A percentile compares a stretch with the other conserved stretches of the same genome.
Conservation (phyloP, 768 basidiomycete genomes). For the Lentinula sp. region DNA sequence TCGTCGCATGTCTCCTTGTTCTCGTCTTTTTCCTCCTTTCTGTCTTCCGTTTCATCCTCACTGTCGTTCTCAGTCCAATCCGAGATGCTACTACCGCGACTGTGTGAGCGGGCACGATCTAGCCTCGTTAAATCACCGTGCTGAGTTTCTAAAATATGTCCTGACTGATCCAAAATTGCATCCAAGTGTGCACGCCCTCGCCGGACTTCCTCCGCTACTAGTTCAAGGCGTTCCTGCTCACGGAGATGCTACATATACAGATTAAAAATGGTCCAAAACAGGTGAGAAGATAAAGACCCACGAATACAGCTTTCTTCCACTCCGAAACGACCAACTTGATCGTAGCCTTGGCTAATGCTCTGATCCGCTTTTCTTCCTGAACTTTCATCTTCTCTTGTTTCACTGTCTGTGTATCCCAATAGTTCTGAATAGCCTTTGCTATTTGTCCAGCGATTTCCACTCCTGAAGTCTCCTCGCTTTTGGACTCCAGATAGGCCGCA, state of each 20-base stretch:
- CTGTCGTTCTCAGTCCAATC: constrained; percentile 26
- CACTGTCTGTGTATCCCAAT: constrained; percentile 68
- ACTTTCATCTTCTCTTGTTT: constrained; percentile 53
- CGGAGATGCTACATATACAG: constrained; percentile 54
- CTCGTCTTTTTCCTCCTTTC: constrained; percentile 5
- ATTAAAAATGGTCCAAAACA: not conserved
- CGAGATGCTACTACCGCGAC: constrained; percentile 51
- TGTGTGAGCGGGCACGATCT: constrained; percentile 40
- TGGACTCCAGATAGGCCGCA: constrained; percentile 18
- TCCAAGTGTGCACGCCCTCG: constrained; percentile 84
- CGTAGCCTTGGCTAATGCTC: constrained; percentile 64
- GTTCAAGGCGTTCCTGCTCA: constrained; percentile 54
- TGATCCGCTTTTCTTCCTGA: constrained; percentile 63
- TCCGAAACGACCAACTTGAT: constrained; percentile 64
- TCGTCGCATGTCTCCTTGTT: not conserved
- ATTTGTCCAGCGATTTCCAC: constrained; percentile 46
- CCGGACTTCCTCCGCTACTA: constrained; percentile 72
- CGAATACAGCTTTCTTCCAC: constrained; percentile 87
- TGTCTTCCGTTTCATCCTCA: constrained; percentile 24
- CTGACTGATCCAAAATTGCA: constrained; percentile 85
- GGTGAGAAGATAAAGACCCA: constrained; percentile 30
- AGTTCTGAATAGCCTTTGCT: constrained; percentile 57
- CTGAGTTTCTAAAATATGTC: constrained; percentile 80
- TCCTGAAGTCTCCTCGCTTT: constrained; percentile 24
- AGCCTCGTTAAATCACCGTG: constrained; percentile 58